Base-by-base conservation (phyloP, 805 yeast genomes). In the Saturnispora halmiae region DNA sequence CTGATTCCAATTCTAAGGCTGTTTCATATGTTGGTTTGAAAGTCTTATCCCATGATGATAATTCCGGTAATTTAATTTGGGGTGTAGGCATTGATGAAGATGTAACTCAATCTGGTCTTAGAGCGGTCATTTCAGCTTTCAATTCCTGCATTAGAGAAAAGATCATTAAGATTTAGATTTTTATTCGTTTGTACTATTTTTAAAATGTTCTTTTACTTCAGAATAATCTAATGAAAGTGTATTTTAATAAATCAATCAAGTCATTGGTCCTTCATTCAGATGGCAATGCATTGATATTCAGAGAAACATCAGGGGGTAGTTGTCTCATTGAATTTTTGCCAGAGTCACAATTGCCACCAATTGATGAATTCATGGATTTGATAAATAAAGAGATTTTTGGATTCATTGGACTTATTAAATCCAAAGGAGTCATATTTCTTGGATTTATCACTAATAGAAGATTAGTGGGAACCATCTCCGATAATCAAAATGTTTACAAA, bases 1-100 rank as follows among this genome's bases (percentile, higher is more conserved):
- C 68, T 34, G 86, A 81, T 45, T 77, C 88, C 8, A 65, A 70
- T 43, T 69, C 83, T 39, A 72, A 73, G 58, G 94, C 94, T 40
- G 92, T 82, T 11, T 73, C 90, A n/a, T 83, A 79, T 52, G 72
- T 75, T 49, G 59, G 55, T 29, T 20, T 38, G 21, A 29, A 30
- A 14, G 36, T 45, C 9, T 33, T 34, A 13, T 16, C 39, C 35
- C 43, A 38, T 15, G 34, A 9, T 22, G 19, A 25, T 6, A 21
- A 27, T 18, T 41, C 40, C 15, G 31, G 50, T 41, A 26, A 40
- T 15, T 37, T 51, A 18, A 51, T 61, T 42, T 73, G 79, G 79
- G 79, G 79, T 47, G 75, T 72, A 39, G 79, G 79, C 43, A 68
- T 73, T 32, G 65, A 72, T 54, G 75, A 69, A 49, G 78, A 73